Evolutionary conservation across 371 early-diverging fungal species (phyloP).

Genomic region (Lichtheimia ornata): DNA sequence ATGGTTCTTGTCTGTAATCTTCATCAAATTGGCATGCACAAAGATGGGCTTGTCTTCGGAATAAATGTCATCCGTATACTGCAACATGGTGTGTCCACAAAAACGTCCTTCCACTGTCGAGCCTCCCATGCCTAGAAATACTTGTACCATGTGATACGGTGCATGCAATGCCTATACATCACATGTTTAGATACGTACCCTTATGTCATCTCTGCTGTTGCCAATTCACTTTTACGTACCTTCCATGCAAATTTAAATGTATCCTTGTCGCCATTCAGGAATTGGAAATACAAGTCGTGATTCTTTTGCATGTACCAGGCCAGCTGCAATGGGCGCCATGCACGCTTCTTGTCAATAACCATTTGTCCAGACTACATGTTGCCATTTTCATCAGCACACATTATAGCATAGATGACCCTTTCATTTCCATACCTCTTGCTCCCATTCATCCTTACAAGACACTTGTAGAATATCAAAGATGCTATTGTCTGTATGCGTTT

Average conservation of each 20-base stretch:
- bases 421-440: conserved; percentile 41
- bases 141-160: conserved; percentile 39
- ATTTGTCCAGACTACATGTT: conserved; percentile 44
- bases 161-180: conserved; percentile 22
- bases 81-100: conserved; percentile 51
- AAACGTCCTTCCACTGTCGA: conserved; percentile 26
- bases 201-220: neutral
- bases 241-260: conserved; percentile 52
- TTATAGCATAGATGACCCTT: neutral
- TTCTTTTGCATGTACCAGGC: conserved; percentile 48
- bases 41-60: conserved; percentile 26
- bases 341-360: conserved; percentile 37
- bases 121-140: conserved; percentile 48
- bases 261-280: conserved; percentile 51
- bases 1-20: conserved; percentile 32
- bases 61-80: conserved; percentile 24
- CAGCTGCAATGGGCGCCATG: conserved; percentile 44
- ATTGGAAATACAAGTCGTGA: conserved; percentile 42
- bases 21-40: conserved; percentile 46
- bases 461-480: conserved; percentile 42
- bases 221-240: conserved; percentile 9
- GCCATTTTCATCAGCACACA: neutral
- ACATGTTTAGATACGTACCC: neutral
- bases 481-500: conserved; percentile 45
- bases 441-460: conserved; percentile 44